These are phyloP conservation scores for Geotrichum citri-aurantii DNA, from an alignment of 1,139 yeast genomes.

Conservation along the genomic window DNA sequence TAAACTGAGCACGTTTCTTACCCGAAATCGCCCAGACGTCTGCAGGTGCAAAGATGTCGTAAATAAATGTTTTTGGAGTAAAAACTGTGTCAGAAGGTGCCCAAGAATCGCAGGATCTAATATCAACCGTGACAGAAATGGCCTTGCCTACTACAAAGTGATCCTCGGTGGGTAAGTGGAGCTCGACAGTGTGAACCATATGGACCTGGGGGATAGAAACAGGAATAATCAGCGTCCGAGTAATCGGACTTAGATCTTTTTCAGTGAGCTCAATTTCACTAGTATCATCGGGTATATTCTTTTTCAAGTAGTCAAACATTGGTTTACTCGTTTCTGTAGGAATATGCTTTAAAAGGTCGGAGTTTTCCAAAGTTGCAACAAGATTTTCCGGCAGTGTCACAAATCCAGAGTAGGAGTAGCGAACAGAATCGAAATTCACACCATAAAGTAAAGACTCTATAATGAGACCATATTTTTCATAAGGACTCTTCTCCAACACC, in stretches of 20 bases:
- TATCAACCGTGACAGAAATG: constrained; percentile 41
- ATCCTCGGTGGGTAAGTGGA: constrained; percentile 24
- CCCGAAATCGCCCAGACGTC: constrained; percentile 74
- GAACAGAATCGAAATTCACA: constrained; percentile 10
- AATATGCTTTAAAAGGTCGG: constrained; percentile 4
- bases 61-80: constrained; percentile 28
- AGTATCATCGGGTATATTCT: constrained; percentile 2
- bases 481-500: constrained; percentile 34
- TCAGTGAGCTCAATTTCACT: constrained; percentile 9
- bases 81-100: constrained; percentile 22
- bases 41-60: constrained; percentile 38
- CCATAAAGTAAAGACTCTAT: constrained; percentile 10
- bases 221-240: constrained; percentile 26
- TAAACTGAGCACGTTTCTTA: constrained; percentile 44
- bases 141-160: constrained; percentile 62
- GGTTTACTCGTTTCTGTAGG: constrained; percentile 1
- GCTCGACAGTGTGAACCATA: constrained; percentile 28
- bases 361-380: background rate
- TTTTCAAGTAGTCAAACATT: constrained; percentile 2
- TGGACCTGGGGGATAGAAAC: constrained; percentile 30
- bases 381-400: constrained; percentile 5
- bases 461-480: constrained; percentile 13
- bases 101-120: constrained; percentile 49
- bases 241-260: constrained; percentile 13
- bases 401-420: constrained; percentile 23